Evolutionary conservation across 1,284 basidiomycete genomes (phyloP).

Genomic region (Pseudozyma tsukubaensis): DNA sequence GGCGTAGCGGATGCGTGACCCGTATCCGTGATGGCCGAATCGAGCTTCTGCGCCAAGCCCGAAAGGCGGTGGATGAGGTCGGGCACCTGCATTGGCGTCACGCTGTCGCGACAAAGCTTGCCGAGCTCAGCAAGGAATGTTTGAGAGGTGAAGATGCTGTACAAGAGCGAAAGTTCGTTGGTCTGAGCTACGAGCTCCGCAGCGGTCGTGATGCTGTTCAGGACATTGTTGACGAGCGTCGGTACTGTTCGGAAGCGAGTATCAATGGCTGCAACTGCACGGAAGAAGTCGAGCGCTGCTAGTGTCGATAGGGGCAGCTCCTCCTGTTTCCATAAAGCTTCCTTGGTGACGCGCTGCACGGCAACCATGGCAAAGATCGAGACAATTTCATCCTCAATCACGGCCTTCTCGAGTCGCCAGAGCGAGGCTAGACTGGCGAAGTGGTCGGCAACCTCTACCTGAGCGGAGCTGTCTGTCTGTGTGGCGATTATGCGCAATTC

Average conservation of each 20-base stretch:
- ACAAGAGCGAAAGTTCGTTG: background rate
- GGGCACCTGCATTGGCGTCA: constrained; percentile 41
- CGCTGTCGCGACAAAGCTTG: constrained; percentile 33
- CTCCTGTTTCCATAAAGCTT: constrained; percentile 20
- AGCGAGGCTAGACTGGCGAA: constrained; percentile 32
- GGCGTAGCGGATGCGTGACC: background rate
- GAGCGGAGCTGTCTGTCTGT: constrained; percentile 2
- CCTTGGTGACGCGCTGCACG: constrained; percentile 17
- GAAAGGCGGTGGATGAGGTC: constrained; percentile 26
- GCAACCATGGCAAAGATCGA: constrained; percentile 30
- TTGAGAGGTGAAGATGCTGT: constrained; percentile 33
- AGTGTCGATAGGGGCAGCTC: constrained; percentile 13
- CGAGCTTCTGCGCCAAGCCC: constrained; percentile 4
- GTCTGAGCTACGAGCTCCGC: background rate
- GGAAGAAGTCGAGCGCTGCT: constrained; percentile 36
- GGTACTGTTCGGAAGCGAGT: constrained; percentile 36
- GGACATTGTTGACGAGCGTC: constrained; percentile 21
- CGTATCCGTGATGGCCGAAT: background rate
- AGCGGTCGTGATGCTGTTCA: constrained; percentile 17
- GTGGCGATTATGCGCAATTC: constrained; percentile 14
- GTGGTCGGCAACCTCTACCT: constrained; percentile 13
- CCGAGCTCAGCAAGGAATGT: constrained; percentile 35
- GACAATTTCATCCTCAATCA: constrained; percentile 31
- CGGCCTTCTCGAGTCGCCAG: constrained; percentile 43
- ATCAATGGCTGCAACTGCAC: constrained; percentile 21